A percentile compares a stretch with the other conserved stretches of the same genome.
These are phyloP conservation scores for Debaryomyces subglobosus DNA, from an alignment of 1,139 yeast species.

Conservation along the genomic window DNA sequence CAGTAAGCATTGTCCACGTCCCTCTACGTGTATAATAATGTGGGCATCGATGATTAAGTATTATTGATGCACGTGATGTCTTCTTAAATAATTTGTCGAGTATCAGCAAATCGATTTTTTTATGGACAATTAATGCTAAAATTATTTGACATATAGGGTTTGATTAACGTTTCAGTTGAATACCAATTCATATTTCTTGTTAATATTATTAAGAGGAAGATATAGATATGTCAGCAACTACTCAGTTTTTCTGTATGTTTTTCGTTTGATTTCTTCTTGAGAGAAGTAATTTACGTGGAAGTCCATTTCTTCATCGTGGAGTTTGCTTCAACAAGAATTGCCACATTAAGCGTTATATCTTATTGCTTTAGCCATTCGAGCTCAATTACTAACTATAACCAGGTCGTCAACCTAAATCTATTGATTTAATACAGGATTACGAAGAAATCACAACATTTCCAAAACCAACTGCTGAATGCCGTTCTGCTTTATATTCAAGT, in stretches of 20 bases:
- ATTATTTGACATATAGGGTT: neutral
- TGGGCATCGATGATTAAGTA: neutral
- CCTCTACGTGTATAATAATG: neutral
- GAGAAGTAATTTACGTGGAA: neutral
- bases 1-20: neutral
- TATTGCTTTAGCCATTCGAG: neutral
- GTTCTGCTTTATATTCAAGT: constrained; percentile 53
- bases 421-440: constrained; percentile 60
- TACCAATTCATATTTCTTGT: constrained; percentile 3
- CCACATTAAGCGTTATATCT: neutral
- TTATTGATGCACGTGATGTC: neutral
- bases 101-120: constrained; percentile 5
- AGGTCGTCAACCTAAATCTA: constrained; percentile 67
- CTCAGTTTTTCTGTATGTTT: constrained; percentile 49
- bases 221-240: constrained; percentile 35
- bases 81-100: constrained; percentile 7
- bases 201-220: constrained; percentile 1
- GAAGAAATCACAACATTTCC: constrained; percentile 36
- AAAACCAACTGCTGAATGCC: constrained; percentile 44
- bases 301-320: neutral
- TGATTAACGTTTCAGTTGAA: constrained; percentile 2
- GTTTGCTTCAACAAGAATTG: neutral
- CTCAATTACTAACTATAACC: constrained; percentile 17
- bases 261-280: neutral
- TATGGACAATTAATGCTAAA: constrained; percentile 2